Evolutionary conservation across 352 stramenopile species (phyloP).

Genomic region (Phytophthora cryptogea): DNA sequence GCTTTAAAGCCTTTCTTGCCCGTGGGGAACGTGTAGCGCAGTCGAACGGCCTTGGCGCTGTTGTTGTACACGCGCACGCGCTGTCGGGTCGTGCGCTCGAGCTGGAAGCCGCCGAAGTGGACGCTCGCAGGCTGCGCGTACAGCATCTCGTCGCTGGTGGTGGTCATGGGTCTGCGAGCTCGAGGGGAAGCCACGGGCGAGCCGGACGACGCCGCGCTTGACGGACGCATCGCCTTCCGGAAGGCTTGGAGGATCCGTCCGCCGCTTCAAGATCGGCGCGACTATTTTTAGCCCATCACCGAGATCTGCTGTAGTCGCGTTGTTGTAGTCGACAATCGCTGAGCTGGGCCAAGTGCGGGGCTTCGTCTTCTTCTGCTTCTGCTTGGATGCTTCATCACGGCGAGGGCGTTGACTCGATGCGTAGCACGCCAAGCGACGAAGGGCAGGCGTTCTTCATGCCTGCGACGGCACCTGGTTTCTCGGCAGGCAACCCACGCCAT

Average conservation of each 20-base stretch:
- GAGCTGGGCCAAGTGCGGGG: background rate
- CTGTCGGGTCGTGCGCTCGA: constrained; percentile 64
- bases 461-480: constrained; percentile 12
- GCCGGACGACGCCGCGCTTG: constrained; percentile 13
- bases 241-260: background rate
- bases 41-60: constrained; percentile 62
- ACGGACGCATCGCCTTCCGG: constrained; percentile 14
- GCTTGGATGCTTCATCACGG: background rate
- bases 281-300: constrained; percentile 7
- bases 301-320: constrained; percentile 2
- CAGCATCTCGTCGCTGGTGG: constrained; percentile 40
- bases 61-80: constrained; percentile 82
- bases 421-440: constrained; percentile 12
- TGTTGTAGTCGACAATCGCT: constrained; percentile 4
- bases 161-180: constrained; percentile 25
- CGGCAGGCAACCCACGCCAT: constrained; percentile 14
- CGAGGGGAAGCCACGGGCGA: constrained; percentile 31
- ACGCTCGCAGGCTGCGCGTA: constrained; percentile 65
- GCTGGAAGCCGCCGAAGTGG: constrained; percentile 88
- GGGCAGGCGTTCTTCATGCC: constrained; percentile 2
- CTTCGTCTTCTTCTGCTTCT: no score
- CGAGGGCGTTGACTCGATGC: constrained; percentile 5
- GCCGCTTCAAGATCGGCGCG: constrained; percentile 9
- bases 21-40: constrained; percentile 71
- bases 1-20: constrained; percentile 51